phyloP scores from a whole-genome alignment of 1,284 basidiomycete genomes.

The Bondarzewia mesenterica region DNA sequence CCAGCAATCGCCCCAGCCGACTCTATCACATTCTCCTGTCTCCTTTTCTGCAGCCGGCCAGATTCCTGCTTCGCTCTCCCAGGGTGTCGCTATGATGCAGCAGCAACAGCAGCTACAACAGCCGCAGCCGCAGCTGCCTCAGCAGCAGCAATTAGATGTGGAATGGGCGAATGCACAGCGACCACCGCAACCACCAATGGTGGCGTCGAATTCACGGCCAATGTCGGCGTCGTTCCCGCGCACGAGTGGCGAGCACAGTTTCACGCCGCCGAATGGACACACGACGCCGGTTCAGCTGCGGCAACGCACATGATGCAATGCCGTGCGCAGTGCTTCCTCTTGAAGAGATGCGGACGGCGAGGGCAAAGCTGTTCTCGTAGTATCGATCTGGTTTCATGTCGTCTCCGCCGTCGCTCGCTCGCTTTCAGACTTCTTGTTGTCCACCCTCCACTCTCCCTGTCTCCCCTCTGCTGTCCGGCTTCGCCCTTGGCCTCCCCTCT shows the following conservation, averaged over 20 bases:
- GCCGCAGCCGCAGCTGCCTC: conserved; percentile 21
- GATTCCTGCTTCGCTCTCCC: conserved; percentile 31
- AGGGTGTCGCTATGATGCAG: conserved; percentile 29
- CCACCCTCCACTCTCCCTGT: background rate
- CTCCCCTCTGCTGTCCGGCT: background rate
- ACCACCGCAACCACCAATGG: conserved; percentile 24
- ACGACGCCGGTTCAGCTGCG: conserved; percentile 33
- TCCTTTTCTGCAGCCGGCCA: conserved; percentile 31
- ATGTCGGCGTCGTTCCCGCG: conserved; percentile 45
- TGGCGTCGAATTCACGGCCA: conserved; percentile 42
- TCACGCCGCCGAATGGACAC: conserved; percentile 34
- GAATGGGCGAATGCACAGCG: conserved; percentile 45
- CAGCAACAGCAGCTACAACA: conserved; percentile 14
- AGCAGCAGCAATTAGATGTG: conserved; percentile 31
- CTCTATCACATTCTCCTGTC: conserved; percentile 31
- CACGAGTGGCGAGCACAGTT: conserved; percentile 38
- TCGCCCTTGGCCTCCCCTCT: background rate
- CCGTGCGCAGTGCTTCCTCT: background rate
- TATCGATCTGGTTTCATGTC: conserved; percentile 6
- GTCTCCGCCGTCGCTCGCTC: background rate
- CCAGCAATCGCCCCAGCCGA: conserved; percentile 25
- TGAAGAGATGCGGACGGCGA: no score
- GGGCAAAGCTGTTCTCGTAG: background rate
- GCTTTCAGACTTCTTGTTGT: background rate
- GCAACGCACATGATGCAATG: conserved; percentile 39